Percentiles rank a stretch among this genome's conserved stretches.
These are phyloP conservation scores for Pleurostoma richardsiae DNA, from an alignment of 2,329 filamentous ascomycete genomes.

Conservation along the genomic window DNA sequence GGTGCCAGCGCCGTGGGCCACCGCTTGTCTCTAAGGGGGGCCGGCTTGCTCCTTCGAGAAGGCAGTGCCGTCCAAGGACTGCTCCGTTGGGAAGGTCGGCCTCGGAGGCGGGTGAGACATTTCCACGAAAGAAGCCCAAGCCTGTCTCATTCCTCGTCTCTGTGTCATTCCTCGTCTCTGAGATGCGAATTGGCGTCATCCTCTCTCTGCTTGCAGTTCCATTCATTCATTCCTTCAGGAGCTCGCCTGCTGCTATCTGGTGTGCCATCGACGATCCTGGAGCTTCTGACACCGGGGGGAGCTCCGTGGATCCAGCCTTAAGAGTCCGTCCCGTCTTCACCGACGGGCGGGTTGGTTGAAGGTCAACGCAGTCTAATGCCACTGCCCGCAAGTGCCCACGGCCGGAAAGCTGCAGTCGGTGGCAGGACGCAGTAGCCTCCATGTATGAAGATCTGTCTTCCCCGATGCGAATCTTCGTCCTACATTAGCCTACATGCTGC, in stretches of 20 bases:
- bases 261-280: no score
- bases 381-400: constrained; percentile 5
- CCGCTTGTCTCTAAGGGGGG: no score
- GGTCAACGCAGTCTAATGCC: constrained; percentile 6
- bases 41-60: background rate
- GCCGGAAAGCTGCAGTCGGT: constrained; percentile 10
- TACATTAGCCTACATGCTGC: constrained; percentile 5
- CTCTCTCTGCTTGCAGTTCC: no score
- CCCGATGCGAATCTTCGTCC: constrained; percentile 2
- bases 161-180: no score
- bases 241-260: no score
- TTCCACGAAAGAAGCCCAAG: background rate
- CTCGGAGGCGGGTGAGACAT: background rate
- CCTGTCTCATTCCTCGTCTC: no score
- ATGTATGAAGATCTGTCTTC: constrained; percentile 14
- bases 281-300: no score
- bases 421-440: constrained; percentile 9
- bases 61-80: background rate
- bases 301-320: background rate
- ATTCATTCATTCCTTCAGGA: no score
- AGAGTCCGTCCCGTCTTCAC: background rate
- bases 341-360: constrained; percentile 7
- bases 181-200: no score
- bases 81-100: background rate
- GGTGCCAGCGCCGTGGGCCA: background rate